Evolutionary conservation across 305 asterid species (phyloP), one percentile per base, ranked within the genome.

Genomic region (Solanum chacoense): DNA sequence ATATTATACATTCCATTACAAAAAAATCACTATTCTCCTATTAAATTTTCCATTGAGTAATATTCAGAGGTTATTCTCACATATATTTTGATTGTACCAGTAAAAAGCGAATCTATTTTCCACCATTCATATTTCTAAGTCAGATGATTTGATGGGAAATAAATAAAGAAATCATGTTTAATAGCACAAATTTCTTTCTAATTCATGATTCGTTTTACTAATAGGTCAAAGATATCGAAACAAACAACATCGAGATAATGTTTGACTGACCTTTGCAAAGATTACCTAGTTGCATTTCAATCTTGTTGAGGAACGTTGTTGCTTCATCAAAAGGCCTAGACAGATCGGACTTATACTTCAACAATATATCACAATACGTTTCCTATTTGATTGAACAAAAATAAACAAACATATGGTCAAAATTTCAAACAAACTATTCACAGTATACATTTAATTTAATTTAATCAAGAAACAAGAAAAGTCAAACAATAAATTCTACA

Each of bases 311-410:
- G 89, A 96, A 96, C 12, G 96, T 93, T 11, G 94, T 94, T 26
- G 99, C 98, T 93, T 96, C 99, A 81, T 93, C 94, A 16, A 95
- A 96, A 34, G 98, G 97, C 92, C 93, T 92, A 1, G 94, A 92
- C 72, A 96, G 95, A 93, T 96, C 97, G 89, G 95, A 92, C 89
- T 96, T 96, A 90, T 89, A 96, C 91, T 94, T 95, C 91, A 94
- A 90, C 93, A 96, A 84, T 69, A 95, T 90, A 77, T 94, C 94
- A 79, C 93, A 93, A 88, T 95, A 96, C 72, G 91, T 94, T 93
- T 95, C 98, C 99, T 96, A 65, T 26, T 55, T 55, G 69, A 55
- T 85, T 40, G 12, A 71, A 35, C 74, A 32, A 86, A 89, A 74
- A 42, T 12, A 50, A 8, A 4, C 76, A 88, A 24, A 89, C 87